Evolutionary conservation across 192 early-diverging fungal genomes (phyloP), one percentile per base, ranked within the genome.

Genomic region (Coemansia sp.): DNA sequence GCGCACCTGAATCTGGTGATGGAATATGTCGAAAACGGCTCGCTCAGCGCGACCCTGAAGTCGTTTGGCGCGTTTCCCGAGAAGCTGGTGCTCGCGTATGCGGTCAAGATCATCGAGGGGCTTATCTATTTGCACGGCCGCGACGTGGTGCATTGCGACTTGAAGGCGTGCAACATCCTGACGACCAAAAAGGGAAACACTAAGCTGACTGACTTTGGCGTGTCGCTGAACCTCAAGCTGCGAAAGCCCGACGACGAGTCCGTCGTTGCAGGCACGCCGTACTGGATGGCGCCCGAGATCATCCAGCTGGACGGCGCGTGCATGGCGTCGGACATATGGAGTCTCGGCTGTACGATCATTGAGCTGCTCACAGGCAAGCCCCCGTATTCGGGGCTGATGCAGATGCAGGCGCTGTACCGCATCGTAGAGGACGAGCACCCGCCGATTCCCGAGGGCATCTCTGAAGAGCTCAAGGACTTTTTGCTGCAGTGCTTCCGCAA

Each of bases 171-270:
- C 49, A 98, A 98, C 73, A 92, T 98, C 51, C 71, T 98, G 42
- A 92, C 93, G 0, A 98, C 96, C n/a, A 98, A 98, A 64, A 88
- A 88, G 27, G 96, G 95, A 1, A 88, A 93, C 67, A 93, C 95
- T 5, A 98, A 98, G 69, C 80, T 98, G 29, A 89, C 93, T 0
- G 96, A 98, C 66, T 98, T 98, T 83, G 96, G 96, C 35, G 94
- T 98, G 10, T 92, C 94, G 18, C 83, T 91, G 30, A 93, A 95
- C 48, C 85, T 96, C 20, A 89, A 89, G 75, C 76, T 87, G 60
- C 80, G 80, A 59, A 85, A 83, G 46, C 82, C 85, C 2, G 82
- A 71, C 55, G 83, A 84, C 14, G 88, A 89, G 51, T 86, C 87
- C 22, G 87, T 90, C 2, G 88, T 90, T 9, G 89, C 93, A 22